A percentile compares a stretch with the other conserved stretches of the same genome.
Evolutionary conservation across 1,284 basidiomycete species (phyloP).

Genomic region (Athelia psychrophila): DNA sequence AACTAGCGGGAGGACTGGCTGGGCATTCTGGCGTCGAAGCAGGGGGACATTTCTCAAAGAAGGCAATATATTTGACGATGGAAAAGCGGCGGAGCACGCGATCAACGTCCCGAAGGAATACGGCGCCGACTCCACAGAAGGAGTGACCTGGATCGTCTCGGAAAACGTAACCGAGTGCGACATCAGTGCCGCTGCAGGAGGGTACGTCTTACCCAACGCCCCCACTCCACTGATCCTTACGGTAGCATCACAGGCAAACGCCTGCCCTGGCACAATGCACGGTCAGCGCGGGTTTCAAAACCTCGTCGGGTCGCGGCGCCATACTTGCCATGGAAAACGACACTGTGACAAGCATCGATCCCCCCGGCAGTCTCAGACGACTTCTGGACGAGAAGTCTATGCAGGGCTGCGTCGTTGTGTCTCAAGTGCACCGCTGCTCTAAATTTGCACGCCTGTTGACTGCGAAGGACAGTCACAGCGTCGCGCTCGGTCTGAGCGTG

Average conservation of each 20-base stretch:
- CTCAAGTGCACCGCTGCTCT: slow-evolving; percentile 26
- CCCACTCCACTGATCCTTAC: background rate
- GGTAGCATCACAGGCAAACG: slow-evolving; percentile 12
- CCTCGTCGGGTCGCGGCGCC: slow-evolving; percentile 17
- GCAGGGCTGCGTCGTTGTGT: slow-evolving; percentile 22
- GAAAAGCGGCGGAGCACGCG: slow-evolving; percentile 15
- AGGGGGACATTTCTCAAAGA: slow-evolving; percentile 25
- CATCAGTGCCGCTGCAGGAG: slow-evolving; percentile 10
- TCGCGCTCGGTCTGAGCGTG: slow-evolving; percentile 21
- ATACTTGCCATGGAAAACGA: slow-evolving; percentile 20
- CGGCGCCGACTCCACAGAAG: slow-evolving; percentile 14
- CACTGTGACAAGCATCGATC: slow-evolving; percentile 15
- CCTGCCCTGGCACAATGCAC: slow-evolving; percentile 11
- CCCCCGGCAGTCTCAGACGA: slow-evolving; percentile 19
- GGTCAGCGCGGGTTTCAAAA: slow-evolving; percentile 14
- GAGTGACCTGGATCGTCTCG: slow-evolving; percentile 23
- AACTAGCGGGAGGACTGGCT: slow-evolving; percentile 13
- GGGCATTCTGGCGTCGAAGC: slow-evolving; percentile 19
- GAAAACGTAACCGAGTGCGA: slow-evolving; percentile 20
- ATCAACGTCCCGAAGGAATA: slow-evolving; percentile 19
- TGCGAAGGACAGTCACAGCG: slow-evolving; percentile 9
- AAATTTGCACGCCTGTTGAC: slow-evolving; percentile 27
- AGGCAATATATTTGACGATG: slow-evolving; percentile 26
- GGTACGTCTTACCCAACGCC: slow-evolving; percentile 10
- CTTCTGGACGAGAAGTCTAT: slow-evolving; percentile 19